Conservation (phyloP, 495 filamentous ascomycete genomes). For the Evansstolkia leycettana region DNA sequence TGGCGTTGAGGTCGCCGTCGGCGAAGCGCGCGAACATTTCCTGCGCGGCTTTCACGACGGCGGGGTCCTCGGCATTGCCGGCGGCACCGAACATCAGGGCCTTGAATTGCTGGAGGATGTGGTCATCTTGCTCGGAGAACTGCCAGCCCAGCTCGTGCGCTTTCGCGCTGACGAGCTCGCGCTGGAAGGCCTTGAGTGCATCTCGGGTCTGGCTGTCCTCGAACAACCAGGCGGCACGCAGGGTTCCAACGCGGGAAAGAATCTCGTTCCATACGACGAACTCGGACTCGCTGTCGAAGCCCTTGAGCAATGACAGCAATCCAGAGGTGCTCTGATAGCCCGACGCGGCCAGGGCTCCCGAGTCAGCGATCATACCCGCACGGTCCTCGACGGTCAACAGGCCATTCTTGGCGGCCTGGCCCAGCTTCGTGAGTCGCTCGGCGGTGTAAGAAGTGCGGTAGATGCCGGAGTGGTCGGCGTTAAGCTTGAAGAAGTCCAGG, state of each 20-base stretch:
- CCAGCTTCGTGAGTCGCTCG: slow-evolving; percentile 48
- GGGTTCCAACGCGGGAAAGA: slow-evolving; percentile 55
- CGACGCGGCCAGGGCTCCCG: slow-evolving; percentile 77
- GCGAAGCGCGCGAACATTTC: slow-evolving; percentile 54
- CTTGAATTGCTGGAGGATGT: slow-evolving; percentile 81
- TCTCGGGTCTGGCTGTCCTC: slow-evolving; percentile 61
- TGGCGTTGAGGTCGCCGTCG: slow-evolving; percentile 43
- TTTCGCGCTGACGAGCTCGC: slow-evolving; percentile 58
- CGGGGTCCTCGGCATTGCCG: slow-evolving; percentile 46
- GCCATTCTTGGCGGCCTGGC: slow-evolving; percentile 68
- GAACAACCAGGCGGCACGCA: slow-evolving; percentile 81
- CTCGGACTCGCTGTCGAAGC: slow-evolving; percentile 71
- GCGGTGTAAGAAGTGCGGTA: slow-evolving; percentile 55
- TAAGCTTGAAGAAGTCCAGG: slow-evolving; percentile 56
- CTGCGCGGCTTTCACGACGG: slow-evolving; percentile 44
- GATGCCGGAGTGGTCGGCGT: slow-evolving; percentile 52
- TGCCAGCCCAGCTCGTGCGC: slow-evolving; percentile 81
- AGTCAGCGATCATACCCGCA: slow-evolving; percentile 92
- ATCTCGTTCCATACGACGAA: slow-evolving; percentile 96
- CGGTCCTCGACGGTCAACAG: slow-evolving; percentile 87
- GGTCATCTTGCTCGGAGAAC: slow-evolving; percentile 71
- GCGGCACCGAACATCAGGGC: slow-evolving; percentile 50
- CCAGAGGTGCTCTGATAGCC: slow-evolving; percentile 92
- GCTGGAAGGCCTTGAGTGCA: slow-evolving; percentile 71
- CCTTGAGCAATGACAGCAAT: slow-evolving; percentile 70